Conservation (phyloP, 1,284 basidiomycete species). For the Fomitopsis betulina region DNA sequence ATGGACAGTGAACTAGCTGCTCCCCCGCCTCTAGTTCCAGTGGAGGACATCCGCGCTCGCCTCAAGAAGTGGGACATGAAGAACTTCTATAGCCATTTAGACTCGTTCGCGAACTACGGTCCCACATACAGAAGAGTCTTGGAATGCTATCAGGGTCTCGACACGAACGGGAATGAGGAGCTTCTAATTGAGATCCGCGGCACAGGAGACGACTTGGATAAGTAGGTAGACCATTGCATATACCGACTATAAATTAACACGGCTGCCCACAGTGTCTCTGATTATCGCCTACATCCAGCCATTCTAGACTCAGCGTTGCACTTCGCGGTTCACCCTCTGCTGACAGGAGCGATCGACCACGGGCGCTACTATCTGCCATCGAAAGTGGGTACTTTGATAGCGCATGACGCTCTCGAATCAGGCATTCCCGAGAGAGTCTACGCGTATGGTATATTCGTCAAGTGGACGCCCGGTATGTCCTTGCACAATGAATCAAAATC, state of each 20-base stretch:
- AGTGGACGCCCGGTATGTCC: conserved; percentile 22
- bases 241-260: neutral
- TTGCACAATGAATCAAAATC: no score
- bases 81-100: conserved; percentile 8
- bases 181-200: conserved; percentile 8
- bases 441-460: conserved; percentile 12
- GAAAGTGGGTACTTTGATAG: conserved; percentile 11
- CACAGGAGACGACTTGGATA: neutral
- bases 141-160: neutral
- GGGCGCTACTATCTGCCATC: conserved; percentile 30
- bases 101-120: conserved; percentile 9
- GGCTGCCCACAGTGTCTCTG: neutral
- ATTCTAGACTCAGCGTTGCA: conserved; percentile 34
- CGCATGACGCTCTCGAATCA: conserved; percentile 15
- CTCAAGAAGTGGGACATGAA: neutral
- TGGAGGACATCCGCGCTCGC: neutral
- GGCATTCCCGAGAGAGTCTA: conserved; percentile 12
- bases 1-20: neutral
- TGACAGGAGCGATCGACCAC: conserved; percentile 21
- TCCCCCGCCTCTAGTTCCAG: neutral
- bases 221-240: neutral
- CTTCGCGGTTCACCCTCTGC: conserved; percentile 20
- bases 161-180: conserved; percentile 4
- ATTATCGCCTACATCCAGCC: conserved; percentile 32
- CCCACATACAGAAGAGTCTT: conserved; percentile 7